phyloP scores from a whole-genome alignment of 371 early-diverging fungal genomes.

The Apophysomyces ossiformis region DNA sequence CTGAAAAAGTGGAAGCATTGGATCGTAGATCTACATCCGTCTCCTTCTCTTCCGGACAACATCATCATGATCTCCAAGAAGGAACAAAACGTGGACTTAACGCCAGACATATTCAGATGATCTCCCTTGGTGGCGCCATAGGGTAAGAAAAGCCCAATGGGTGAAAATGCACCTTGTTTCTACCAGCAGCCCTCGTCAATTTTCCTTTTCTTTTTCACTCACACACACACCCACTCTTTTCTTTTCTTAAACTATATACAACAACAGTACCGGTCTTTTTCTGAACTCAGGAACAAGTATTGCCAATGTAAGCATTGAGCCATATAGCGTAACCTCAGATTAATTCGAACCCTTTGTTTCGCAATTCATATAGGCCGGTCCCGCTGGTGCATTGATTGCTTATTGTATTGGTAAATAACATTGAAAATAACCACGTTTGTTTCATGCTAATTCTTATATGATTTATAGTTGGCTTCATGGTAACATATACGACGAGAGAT shows the following conservation, averaged over 20 bases:
- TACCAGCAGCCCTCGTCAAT: background rate
- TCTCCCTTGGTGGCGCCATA: slow-evolving; percentile 70
- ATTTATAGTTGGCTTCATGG: slow-evolving; percentile 68
- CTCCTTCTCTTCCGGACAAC: background rate
- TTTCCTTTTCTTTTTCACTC: no score
- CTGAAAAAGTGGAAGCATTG: background rate
- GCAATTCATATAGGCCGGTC: slow-evolving; percentile 39
- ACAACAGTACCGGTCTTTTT: slow-evolving; percentile 82
- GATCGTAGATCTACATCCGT: background rate
- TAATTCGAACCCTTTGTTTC: no score
- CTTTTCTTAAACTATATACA: no score
- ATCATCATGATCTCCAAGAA: slow-evolving; percentile 17
- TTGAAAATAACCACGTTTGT: background rate
- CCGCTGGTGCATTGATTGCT: slow-evolving; percentile 55
- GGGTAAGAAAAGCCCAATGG: slow-evolving; percentile 39
- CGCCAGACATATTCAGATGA: slow-evolving; percentile 83
- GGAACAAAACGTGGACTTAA: slow-evolving; percentile 64
- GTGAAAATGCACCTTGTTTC: slow-evolving; percentile 2
- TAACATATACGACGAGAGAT: background rate
- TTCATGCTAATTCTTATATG: background rate
- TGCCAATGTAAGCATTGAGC: slow-evolving; percentile 30
- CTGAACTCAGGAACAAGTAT: slow-evolving; percentile 82
- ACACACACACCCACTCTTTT: no score
- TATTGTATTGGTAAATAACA: slow-evolving; percentile 36
- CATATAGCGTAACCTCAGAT: background rate